Percentiles rank a stretch among this genome's conserved stretches.
Evolutionary conservation across 1,284 basidiomycete species (phyloP).

Genomic region (Austroboletus novae-zelandiae): DNA sequence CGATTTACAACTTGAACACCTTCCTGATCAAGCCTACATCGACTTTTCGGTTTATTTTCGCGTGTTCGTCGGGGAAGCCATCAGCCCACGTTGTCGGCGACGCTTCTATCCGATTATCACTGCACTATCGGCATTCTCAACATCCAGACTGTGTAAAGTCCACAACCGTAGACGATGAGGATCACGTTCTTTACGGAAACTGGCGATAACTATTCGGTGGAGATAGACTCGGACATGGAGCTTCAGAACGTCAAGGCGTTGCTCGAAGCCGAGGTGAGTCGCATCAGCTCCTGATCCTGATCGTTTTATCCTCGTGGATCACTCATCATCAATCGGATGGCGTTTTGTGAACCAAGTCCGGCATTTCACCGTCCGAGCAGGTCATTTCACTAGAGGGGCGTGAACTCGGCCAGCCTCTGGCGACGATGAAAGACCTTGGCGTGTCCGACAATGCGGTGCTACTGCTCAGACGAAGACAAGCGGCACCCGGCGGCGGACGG

Average conservation of each 20-base stretch:
- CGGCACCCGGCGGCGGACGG: slow-evolving; percentile 53
- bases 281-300: neutral
- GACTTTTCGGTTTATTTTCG: neutral
- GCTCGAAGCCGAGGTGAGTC: slow-evolving; percentile 82
- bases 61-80: neutral
- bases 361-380: slow-evolving; percentile 68
- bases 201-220: slow-evolving; percentile 74
- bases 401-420: slow-evolving; percentile 61
- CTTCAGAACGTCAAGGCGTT: slow-evolving; percentile 87
- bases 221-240: slow-evolving; percentile 86
- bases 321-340: neutral
- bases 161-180: slow-evolving; percentile 51
- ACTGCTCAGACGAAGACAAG: slow-evolving; percentile 59
- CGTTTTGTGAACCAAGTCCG: slow-evolving; percentile 46
- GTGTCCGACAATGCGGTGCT: slow-evolving; percentile 66
- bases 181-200: slow-evolving; percentile 79
- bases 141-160: neutral
- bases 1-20: slow-evolving; percentile 8
- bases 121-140: neutral
- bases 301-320: neutral
- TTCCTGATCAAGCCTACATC: slow-evolving; percentile 28
- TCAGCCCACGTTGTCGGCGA: neutral
- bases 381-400: slow-evolving; percentile 63
- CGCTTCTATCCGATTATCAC: slow-evolving; percentile 13
- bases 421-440: slow-evolving; percentile 64